Percentiles rank a stretch among this genome's conserved stretches.
Conservation (phyloP, 768 basidiomycete genomes). For the Russula sp. region DNA sequence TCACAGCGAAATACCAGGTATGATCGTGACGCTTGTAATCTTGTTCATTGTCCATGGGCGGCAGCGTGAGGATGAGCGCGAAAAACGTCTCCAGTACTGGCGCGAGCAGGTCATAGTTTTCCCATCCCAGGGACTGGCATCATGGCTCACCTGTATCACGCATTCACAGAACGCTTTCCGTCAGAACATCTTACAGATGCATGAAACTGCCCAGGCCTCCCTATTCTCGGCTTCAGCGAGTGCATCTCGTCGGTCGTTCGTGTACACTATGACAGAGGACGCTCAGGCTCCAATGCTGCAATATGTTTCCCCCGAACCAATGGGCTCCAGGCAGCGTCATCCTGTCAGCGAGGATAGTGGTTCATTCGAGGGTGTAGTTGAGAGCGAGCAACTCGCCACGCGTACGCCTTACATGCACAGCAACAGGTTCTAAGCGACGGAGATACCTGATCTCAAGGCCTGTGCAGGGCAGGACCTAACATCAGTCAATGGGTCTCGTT, state of each 20-base stretch:
- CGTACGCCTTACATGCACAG: constrained; percentile 20
- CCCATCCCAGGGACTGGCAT: background rate
- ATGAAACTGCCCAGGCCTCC: constrained; percentile 64
- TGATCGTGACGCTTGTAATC: constrained; percentile 61
- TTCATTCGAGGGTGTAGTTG: constrained; percentile 37
- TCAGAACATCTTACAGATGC: constrained; percentile 74
- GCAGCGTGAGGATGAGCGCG: constrained; percentile 68
- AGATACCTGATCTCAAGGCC: background rate
- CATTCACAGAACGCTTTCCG: constrained; percentile 62
- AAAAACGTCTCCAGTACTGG: constrained; percentile 86
- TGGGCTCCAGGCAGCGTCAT: constrained; percentile 50
- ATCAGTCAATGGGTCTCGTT: background rate
- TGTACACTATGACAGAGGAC: constrained; percentile 49
- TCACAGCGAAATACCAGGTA: constrained; percentile 42
- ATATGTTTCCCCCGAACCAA: constrained; percentile 30
- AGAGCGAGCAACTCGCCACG: constrained; percentile 43
- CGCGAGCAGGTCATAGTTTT: constrained; percentile 65
- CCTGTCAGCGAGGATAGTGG: constrained; percentile 42
- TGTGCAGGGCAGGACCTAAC: background rate
- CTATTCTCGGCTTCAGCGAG: constrained; percentile 43
- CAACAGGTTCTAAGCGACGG: constrained; percentile 12
- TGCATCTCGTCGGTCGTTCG: constrained; percentile 43
- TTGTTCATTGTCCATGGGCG: constrained; percentile 68
- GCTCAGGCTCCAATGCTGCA: constrained; percentile 49
- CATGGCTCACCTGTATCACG: constrained; percentile 2